phyloP scores from a whole-genome alignment of 257 asterid species.

The Solanum sparsipilum region DNA sequence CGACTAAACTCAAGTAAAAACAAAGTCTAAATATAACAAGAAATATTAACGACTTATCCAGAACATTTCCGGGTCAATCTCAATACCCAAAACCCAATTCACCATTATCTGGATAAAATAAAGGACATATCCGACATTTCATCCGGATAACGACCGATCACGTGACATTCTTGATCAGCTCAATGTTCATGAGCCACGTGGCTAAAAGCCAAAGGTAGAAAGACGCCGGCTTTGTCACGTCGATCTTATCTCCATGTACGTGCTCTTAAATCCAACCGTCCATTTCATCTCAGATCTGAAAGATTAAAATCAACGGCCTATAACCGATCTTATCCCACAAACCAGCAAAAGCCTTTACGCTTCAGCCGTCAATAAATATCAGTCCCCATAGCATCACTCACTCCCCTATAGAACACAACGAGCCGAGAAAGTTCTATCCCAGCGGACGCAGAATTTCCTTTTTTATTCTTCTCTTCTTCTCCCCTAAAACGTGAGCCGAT shows the following conservation, averaged over 20 bases:
- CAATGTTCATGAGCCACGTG: conserved; percentile 8
- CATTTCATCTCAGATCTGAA: conserved; percentile 21
- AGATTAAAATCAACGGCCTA: conserved; percentile 28
- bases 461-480: background rate
- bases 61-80: background rate
- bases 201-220: background rate
- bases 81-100: background rate
- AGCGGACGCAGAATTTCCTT: background rate
- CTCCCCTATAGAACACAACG: background rate
- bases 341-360: conserved; percentile 25
- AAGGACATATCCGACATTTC: conserved; percentile 11
- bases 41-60: background rate
- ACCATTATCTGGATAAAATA: background rate
- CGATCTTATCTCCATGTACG: conserved; percentile 54
- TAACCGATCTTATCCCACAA: conserved; percentile 8
- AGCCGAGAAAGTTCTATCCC: background rate
- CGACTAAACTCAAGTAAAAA: background rate
- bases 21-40: background rate
- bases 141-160: conserved; percentile 6
- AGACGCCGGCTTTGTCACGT: conserved; percentile 4
- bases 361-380: conserved; percentile 30
- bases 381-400: background rate
- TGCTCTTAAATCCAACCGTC: conserved; percentile 28
- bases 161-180: conserved; percentile 4
- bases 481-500: background rate